Percentiles rank a stretch among this genome's conserved stretches.
These are phyloP conservation scores for Penicillium manginii DNA, from an alignment of 495 filamentous ascomycete species.

Conservation along the genomic window DNA sequence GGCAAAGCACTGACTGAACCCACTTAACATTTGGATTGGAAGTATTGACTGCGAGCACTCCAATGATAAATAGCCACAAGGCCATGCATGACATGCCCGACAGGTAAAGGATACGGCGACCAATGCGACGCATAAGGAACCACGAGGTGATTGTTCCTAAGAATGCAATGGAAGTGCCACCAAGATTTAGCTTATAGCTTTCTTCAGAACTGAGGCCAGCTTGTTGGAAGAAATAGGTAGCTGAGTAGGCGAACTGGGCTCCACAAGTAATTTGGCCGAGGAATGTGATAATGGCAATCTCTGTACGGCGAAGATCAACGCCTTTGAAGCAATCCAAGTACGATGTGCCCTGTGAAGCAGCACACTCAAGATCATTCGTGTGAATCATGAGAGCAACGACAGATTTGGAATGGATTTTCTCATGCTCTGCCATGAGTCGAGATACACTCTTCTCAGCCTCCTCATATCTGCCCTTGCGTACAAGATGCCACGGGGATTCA, in stretches of 20 bases:
- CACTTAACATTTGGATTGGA: conserved; percentile 25
- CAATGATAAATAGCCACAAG: conserved; percentile 47
- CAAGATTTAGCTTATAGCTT: conserved; percentile 37
- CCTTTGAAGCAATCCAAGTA: conserved; percentile 48
- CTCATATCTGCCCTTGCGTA: conserved; percentile 35
- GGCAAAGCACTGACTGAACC: conserved; percentile 36
- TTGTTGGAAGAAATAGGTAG: conserved; percentile 51
- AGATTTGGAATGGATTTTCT: conserved; percentile 31
- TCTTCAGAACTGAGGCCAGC: conserved; percentile 34
- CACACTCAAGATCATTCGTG: conserved; percentile 40
- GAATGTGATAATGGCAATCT: conserved; percentile 37
- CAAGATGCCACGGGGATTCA: conserved; percentile 53
- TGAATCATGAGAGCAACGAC: conserved; percentile 49
- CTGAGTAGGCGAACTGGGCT: conserved; percentile 33
- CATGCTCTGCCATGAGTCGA: conserved; percentile 31
- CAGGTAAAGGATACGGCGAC: conserved; percentile 57
- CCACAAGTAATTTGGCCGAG: conserved; percentile 36
- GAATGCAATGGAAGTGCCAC: conserved; percentile 48
- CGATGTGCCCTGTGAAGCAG: conserved; percentile 31
- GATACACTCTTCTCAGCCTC: conserved; percentile 52
- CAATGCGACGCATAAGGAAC: conserved; percentile 48
- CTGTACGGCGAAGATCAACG: conserved; percentile 43
- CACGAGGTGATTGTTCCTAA: conserved; percentile 56
- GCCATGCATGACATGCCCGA: conserved; percentile 49
- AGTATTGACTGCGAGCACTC: conserved; percentile 33